Evolutionary conservation across 2,329 filamentous ascomycete species (phyloP).

Genomic region (Diaporthe helianthi): DNA sequence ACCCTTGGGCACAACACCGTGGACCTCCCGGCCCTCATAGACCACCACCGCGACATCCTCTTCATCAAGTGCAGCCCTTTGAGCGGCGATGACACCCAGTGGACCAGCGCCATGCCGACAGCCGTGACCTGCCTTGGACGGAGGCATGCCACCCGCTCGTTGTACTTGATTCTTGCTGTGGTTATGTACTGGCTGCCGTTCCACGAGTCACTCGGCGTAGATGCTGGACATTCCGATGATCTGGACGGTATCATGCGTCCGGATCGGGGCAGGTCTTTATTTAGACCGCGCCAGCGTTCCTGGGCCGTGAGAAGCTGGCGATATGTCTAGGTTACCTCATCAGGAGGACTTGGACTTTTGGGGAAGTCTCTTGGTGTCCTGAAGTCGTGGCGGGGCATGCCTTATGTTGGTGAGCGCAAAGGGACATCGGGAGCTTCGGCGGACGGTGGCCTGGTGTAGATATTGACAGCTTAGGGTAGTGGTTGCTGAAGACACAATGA

Average conservation of each 20-base stretch:
- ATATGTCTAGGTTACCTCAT: background rate
- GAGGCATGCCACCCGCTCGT: background rate
- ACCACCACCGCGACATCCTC: background rate
- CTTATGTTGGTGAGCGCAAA: background rate
- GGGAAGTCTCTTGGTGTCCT: background rate
- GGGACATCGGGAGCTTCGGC: background rate
- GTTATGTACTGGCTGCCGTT: background rate
- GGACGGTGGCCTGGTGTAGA: too few species aligned
- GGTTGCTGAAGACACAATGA: too few species aligned
- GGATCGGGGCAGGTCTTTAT: background rate
- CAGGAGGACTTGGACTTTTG: background rate
- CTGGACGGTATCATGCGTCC: background rate
- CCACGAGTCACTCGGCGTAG: background rate
- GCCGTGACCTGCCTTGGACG: background rate
- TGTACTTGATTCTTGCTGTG: constrained; percentile 1
- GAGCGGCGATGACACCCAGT: too few species aligned
- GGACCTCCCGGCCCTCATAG: background rate
- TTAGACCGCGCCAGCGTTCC: background rate
- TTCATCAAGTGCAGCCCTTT: background rate
- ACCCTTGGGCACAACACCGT: background rate
- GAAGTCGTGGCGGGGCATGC: background rate
- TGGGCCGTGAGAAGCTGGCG: background rate
- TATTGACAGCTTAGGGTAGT: too few species aligned
- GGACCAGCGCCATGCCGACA: background rate
- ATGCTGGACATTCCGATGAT: background rate